phyloP scores from a whole-genome alignment of 495 filamentous ascomycete genomes.

The Usnea hakonensis region DNA sequence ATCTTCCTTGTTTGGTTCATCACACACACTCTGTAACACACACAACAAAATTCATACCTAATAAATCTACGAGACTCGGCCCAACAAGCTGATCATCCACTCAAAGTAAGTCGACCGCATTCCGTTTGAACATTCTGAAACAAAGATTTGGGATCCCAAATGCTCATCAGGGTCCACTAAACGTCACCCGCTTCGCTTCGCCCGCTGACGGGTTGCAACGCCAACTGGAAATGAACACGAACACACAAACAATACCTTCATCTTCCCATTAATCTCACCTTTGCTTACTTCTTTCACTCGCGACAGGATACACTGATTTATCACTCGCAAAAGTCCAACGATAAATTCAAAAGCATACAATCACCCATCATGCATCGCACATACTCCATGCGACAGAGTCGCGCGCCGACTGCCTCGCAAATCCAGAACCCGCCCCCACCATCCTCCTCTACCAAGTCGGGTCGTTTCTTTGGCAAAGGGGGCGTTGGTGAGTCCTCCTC shows the following conservation, averaged over 20 bases:
- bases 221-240: not conserved
- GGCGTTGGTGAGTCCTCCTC: slow-evolving; percentile 64
- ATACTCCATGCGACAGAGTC: slow-evolving; percentile 95
- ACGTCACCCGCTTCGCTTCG: not conserved
- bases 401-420: slow-evolving; percentile 85
- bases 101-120: too few species aligned
- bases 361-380: slow-evolving; percentile 78
- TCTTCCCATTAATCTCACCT: not conserved
- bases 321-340: too few species aligned
- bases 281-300: slow-evolving; percentile 3
- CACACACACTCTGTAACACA: too few species aligned
- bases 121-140: too few species aligned
- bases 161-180: not conserved
- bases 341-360: too few species aligned
- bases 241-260: slow-evolving; percentile 9
- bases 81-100: too few species aligned
- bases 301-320: not conserved
- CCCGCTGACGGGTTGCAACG: not conserved
- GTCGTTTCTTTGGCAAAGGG: slow-evolving; percentile 75
- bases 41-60: too few species aligned
- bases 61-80: too few species aligned
- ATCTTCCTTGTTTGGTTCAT: not conserved
- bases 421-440: slow-evolving; percentile 91
- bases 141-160: not conserved
- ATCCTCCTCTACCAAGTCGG: slow-evolving; percentile 79